phyloP scores from a whole-genome alignment of 2,329 filamentous ascomycete genomes.

The Cryoendolithus antarcticus region DNA sequence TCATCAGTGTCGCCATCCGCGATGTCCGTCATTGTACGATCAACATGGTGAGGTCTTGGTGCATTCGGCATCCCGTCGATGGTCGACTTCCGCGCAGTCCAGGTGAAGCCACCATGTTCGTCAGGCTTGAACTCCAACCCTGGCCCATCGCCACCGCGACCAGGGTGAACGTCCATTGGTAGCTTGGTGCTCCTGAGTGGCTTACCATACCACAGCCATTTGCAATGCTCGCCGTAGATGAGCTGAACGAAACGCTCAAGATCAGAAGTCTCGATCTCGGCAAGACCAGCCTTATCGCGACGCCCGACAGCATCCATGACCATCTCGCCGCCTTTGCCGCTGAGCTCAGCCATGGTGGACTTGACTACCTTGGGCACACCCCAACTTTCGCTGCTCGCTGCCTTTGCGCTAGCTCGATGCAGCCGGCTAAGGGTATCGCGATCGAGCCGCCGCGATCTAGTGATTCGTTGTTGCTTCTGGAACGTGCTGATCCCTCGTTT shows the following conservation, averaged over 20 bases:
- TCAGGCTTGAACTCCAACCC: conserved; percentile 45
- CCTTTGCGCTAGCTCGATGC: conserved; percentile 76
- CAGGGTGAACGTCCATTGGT: conserved; percentile 6
- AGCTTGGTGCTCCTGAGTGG: conserved; percentile 47
- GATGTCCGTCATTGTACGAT: conserved; percentile 13
- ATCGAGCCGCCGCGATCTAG: conserved; percentile 67
- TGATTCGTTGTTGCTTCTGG: conserved; percentile 76
- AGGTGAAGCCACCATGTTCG: conserved; percentile 36
- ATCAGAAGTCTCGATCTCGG: conserved; percentile 84
- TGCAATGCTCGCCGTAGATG: conserved; percentile 70
- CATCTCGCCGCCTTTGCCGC: conserved; percentile 86
- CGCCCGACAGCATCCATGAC: conserved; percentile 84
- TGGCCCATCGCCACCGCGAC: conserved; percentile 6
- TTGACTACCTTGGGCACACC: conserved; percentile 85
- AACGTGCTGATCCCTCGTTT: conserved; percentile 79
- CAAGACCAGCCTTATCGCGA: conserved; percentile 77
- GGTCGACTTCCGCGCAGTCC: conserved; percentile 37
- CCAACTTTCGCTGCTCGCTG: conserved; percentile 80
- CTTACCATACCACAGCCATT: conserved; percentile 94
- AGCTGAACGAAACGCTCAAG: conserved; percentile 72
- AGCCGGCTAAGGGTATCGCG: conserved; percentile 69
- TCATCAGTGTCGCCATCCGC: conserved; percentile 20
- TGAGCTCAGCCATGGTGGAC: conserved; percentile 84
- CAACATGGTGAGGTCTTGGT: conserved; percentile 11
- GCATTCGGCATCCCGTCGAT: conserved; percentile 32